phyloP scores from a whole-genome alignment of 2,329 filamentous ascomycete genomes.

The Colletotrichum brevisporum region DNA sequence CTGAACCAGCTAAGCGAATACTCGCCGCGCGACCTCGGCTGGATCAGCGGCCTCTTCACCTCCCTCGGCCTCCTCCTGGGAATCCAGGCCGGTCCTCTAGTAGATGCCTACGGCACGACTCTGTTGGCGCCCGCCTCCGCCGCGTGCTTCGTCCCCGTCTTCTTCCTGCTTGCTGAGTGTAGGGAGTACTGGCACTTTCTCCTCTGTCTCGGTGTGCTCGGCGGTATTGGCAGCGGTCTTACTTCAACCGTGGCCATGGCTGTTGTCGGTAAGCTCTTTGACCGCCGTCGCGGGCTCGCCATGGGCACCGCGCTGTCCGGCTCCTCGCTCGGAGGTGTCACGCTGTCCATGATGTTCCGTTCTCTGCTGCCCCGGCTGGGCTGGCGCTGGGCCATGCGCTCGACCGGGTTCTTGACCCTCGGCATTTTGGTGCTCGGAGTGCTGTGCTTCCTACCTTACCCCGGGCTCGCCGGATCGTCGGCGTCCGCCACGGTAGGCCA shows the following conservation, averaged over 20 bases:
- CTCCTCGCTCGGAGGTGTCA: slow-evolving; percentile 47
- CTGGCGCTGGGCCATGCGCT: slow-evolving; percentile 52
- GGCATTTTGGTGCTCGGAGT: slow-evolving; percentile 46
- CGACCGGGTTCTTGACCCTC: slow-evolving; percentile 48
- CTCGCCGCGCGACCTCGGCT: slow-evolving; percentile 60
- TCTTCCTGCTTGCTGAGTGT: slow-evolving; percentile 63
- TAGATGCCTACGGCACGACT: slow-evolving; percentile 62
- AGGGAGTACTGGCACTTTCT: slow-evolving; percentile 64
- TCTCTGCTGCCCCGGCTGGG: slow-evolving; percentile 47
- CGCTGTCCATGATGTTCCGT: slow-evolving; percentile 52
- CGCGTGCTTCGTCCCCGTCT: slow-evolving; percentile 53
- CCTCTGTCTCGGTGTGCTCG: slow-evolving; percentile 57
- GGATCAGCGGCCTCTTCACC: slow-evolving; percentile 63
- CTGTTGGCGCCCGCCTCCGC: slow-evolving; percentile 55
- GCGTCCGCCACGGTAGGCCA: slow-evolving; percentile 15
- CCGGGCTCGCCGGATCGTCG: slow-evolving; percentile 38
- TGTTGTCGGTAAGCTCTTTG: slow-evolving; percentile 49
- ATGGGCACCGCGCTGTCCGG: slow-evolving; percentile 45
- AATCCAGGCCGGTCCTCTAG: slow-evolving; percentile 63
- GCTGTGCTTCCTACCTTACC: slow-evolving; percentile 53
- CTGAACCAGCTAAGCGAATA: slow-evolving; percentile 59
- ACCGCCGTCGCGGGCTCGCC: slow-evolving; percentile 44
- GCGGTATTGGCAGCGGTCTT: slow-evolving; percentile 57
- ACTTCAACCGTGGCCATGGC: slow-evolving; percentile 53
- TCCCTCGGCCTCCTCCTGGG: slow-evolving; percentile 60